Evolutionary conservation across 2,329 filamentous ascomycete species (phyloP), one percentile per base, ranked within the genome.

Genomic region (Diaporthe eres): DNA sequence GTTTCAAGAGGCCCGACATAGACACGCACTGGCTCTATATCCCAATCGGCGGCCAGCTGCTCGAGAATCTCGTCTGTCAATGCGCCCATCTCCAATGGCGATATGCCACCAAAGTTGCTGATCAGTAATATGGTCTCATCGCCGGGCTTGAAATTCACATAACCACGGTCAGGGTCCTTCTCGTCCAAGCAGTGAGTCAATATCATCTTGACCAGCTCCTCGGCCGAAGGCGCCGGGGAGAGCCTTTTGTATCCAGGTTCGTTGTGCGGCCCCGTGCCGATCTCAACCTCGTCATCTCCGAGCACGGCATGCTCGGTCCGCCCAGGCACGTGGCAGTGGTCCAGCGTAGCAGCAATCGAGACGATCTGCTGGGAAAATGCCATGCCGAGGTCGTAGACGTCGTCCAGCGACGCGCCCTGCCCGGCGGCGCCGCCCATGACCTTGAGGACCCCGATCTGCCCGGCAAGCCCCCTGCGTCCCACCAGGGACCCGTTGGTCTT

Each of bases 221-320:
- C 82, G 1, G 87, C 84, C 12, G 87, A 84, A 3, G 88, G 89
- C 0, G 82, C 85, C 0, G 89, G 91, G 0, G 88, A 88, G 25
- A 92, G 79, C 81, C 90, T 90, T 79, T 85, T 86, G 79, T 91
- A 89, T 0, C 89, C 92, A 0, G 92, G 91, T 81, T 94, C 92
- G 80, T 93, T 93, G 81, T 94, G 92, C 19, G 91, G 91, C 0
- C 92, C 92, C 31, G 91, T 92, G 4, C 92, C 92, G n/a, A 93
- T 85, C 81, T 92, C 91, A 49, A 92, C 82, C 74, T 90, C 90
- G 74, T 90, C 82, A 1, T 83, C 81, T 13, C 82, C 84, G 2
- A 92, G 85, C 22, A 83, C 85, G n/a, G 82, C 86, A 75, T 89
- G 87, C 75, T 89, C 85, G 2, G 84, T 81, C 53, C 89, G 85